Base-by-base conservation (phyloP, 306 rosid species). In the Ziziphus jujuba region DNA sequence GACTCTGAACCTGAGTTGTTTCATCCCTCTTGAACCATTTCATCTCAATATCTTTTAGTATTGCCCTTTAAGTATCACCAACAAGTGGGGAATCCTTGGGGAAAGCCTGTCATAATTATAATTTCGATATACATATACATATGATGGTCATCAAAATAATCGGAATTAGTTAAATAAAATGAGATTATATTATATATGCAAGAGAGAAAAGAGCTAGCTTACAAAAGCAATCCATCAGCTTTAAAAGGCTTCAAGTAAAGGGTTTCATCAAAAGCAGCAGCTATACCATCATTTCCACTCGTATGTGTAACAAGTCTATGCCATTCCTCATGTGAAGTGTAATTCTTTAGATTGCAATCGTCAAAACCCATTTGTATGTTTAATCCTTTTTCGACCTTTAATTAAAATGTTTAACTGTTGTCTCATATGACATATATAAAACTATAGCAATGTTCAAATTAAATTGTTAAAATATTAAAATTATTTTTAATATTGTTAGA, bases 11-110 rank as follows among this genome's bases (percentile, higher is more conserved):
- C n/a, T n/a, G 80, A 80, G 19, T 3, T 69, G n/a, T 3, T 40
- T 58, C n/a, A 14, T 40, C 55, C 13, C 7, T 24, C n/a, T n/a
- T 22, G 24, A 85, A 59, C 89, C 91, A 83, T 59, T 65, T 62
- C 0, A 70, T 36, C 72, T 88, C 85, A 35, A 85, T 83, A 5
- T 34, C 35, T 57, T 33, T n/a, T 79, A 82, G 85, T 77, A 65
- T 19, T 52, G 84, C 87, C 62, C 74, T 79, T 53, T 91, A 88
- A 40, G 83, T 45, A 61, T 88, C 91, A 11, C 65, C 57, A 2
- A 71, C 79, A 15, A 88, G 80, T 36, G 88, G 81, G 6, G 84
- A 84, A 23, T 80, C 75, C 69, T 56, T 82, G 0, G 70, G 86
- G 12, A 82, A 77, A 16, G 52, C 80, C 75, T 81, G 44, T 4